Base-by-base conservation (phyloP, 306 rosid genomes). In the Calophaca sinica region DNA sequence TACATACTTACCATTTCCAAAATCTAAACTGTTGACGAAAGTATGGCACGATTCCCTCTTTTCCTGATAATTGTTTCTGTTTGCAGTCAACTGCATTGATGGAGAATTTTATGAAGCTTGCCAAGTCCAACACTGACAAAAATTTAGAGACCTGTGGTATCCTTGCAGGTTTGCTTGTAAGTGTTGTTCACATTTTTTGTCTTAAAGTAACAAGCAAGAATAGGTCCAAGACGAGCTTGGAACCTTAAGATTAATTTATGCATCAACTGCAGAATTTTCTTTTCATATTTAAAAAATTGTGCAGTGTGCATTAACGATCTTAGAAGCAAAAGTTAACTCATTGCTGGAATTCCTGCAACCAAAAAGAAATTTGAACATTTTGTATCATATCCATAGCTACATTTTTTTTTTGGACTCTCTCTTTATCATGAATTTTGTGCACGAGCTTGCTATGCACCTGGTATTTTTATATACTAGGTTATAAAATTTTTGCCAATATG, bases 131-230 rank as follows among this genome's bases (percentile, higher is more conserved):
- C 80, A 94, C 97, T 36, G 74, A 87, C 29, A 94, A 79, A 80
- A 83, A 91, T 88, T 87, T 94, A 75, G 98, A 91, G 83, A 94
- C 98, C 62, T 94, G 98, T 70, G 98, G 98, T 33, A 72, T 94
- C 79, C 94, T 94, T 51, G 98, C 96, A 3, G 98, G 98, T 74
- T 81, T 87, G 57, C 98, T 94, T 82, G 98, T 94, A 89, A 87
- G 98, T 88, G 58, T 50, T 79, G 59, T 64, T 71, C 42, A 62
- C 33, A 57, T 33, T 60, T 39, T 57, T 74, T 28, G 46, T 31
- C 39, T 54, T 72, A 11, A 52, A 61, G 33, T n/a, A 66, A 50
- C 53, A 13, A 26, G 68, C 59, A 73, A 51, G 12, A 49, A 36
- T 51, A 50, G 45, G 57, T 73, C 53, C 20, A 26, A 32, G 35